Evolutionary conservation across 2,329 filamentous ascomycete species (phyloP).

Genomic region (Fulvia fulva): DNA sequence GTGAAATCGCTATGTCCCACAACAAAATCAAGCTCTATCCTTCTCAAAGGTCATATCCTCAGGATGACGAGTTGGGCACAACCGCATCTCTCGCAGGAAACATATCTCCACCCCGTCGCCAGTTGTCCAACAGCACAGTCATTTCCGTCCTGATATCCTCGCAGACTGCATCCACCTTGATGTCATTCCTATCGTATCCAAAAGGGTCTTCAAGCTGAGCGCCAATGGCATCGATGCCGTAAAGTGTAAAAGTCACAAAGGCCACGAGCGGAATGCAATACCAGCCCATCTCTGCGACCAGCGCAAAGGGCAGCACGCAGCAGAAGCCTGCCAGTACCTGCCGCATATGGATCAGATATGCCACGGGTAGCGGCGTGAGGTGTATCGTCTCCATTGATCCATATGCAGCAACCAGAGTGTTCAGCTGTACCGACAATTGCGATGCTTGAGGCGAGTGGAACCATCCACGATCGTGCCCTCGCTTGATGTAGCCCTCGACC

Average conservation of each 20-base stretch:
- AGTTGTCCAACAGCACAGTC: conserved; percentile 56
- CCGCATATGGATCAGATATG: conserved; percentile 62
- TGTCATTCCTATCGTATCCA: conserved; percentile 62
- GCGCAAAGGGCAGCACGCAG: conserved; percentile 58
- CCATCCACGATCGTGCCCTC: conserved; percentile 54
- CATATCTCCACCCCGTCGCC: conserved; percentile 42
- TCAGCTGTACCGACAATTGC: conserved; percentile 56
- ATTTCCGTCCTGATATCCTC: conserved; percentile 58
- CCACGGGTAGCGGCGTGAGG: conserved; percentile 60
- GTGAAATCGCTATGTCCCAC: no score
- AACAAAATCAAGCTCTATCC: no score
- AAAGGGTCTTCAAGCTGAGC: conserved; percentile 63
- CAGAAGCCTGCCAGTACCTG: conserved; percentile 61
- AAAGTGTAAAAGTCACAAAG: conserved; percentile 60
- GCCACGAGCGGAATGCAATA: conserved; percentile 57
- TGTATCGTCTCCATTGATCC: conserved; percentile 63
- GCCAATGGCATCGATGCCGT: conserved; percentile 62
- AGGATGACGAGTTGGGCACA: conserved; percentile 1
- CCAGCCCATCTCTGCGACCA: conserved; percentile 61
- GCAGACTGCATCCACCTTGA: conserved; percentile 64
- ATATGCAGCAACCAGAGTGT: conserved; percentile 55
- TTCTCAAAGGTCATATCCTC: not conserved
- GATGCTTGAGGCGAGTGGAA: conserved; percentile 57
- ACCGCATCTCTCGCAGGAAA: conserved; percentile 13
- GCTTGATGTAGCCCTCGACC: conserved; percentile 57